Conservation (phyloP, 2,329 filamentous ascomycete species). For the Xylaria sp. region DNA sequence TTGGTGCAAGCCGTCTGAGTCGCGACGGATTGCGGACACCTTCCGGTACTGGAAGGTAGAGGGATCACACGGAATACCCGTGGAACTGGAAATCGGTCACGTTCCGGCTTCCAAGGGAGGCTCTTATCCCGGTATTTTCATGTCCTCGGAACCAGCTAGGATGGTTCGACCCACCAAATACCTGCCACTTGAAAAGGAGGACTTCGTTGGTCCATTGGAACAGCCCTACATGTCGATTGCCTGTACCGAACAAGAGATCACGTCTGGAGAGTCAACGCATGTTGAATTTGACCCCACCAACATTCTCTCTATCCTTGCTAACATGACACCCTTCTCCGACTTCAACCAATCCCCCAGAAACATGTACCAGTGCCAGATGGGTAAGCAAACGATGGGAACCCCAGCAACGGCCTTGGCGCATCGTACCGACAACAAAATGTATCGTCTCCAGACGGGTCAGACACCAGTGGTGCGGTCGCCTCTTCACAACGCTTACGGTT, state of each 20-base stretch:
- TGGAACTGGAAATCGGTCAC: conserved; percentile 85
- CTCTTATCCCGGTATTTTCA: conserved; percentile 94
- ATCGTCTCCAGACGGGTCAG: conserved; percentile 90
- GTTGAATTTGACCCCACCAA: conserved; percentile 93
- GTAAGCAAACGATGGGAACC: conserved; percentile 98
- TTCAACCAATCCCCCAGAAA: conserved; percentile 98
- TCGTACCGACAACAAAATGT: conserved; percentile 95
- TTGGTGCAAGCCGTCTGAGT: conserved; percentile 82
- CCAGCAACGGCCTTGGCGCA: conserved; percentile 78
- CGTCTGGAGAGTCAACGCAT: conserved; percentile 84
- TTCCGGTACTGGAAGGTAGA: conserved; percentile 94
- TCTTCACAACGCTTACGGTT: conserved; percentile 89
- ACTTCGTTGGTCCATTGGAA: conserved; percentile 88
- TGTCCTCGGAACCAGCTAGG: conserved; percentile 77
- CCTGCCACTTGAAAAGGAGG: conserved; percentile 75
- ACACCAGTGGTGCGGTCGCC: conserved; percentile 89
- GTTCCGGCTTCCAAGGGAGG: conserved; percentile 82
- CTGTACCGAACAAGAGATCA: conserved; percentile 79
- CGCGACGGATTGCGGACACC: conserved; percentile 75
- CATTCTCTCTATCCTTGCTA: conserved; percentile 94
- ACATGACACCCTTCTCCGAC: conserved; percentile 98
- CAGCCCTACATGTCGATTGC: conserved; percentile 99
- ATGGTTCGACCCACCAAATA: conserved; percentile 94
- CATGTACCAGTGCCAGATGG: conserved; percentile 99
- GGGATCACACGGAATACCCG: conserved; percentile 71